These are phyloP conservation scores for Brachypodium distachyon DNA, from an alignment of 202 grass and related monocot species.

Conservation along the genomic window DNA sequence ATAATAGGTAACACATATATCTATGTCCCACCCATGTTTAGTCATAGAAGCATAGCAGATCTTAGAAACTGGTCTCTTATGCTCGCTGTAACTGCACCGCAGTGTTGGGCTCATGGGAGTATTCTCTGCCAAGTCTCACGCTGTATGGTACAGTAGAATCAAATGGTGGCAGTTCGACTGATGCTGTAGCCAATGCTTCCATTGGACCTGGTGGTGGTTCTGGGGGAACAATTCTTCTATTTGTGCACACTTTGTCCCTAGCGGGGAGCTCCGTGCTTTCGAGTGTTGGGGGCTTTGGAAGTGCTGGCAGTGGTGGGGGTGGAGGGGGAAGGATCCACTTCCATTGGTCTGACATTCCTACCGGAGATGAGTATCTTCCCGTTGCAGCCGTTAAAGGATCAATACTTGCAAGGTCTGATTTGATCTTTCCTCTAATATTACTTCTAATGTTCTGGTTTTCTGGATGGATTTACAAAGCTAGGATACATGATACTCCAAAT, in stretches of 20 bases:
- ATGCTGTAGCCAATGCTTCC: slow-evolving; percentile 31
- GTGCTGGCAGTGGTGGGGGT: slow-evolving; percentile 62
- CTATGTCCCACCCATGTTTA: not conserved
- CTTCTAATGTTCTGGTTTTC: not conserved
- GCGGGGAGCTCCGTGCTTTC: slow-evolving; percentile 65
- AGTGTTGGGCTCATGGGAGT: slow-evolving; percentile 98
- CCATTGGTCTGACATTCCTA: slow-evolving; percentile 91
- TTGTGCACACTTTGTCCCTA: slow-evolving; percentile 65
- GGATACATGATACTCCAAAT: not conserved
- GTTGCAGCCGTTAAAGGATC: slow-evolving; percentile 76
- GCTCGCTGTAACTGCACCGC: slow-evolving; percentile 21
- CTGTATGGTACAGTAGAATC: slow-evolving; percentile 81
- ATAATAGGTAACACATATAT: slow-evolving; percentile 69
- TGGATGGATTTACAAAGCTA: not conserved
- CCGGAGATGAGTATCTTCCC: slow-evolving; percentile 89
- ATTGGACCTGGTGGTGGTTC: slow-evolving; percentile 87
- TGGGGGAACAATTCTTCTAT: slow-evolving; percentile 93
- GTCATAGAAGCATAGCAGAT: not conserved
- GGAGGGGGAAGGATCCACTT: slow-evolving; percentile 96
- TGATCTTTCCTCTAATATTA: slow-evolving; percentile 19
- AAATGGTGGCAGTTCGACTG: slow-evolving; percentile 59
- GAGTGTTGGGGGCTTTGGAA: slow-evolving; percentile 69
- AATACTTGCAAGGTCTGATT: slow-evolving; percentile 66
- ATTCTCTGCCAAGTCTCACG: slow-evolving; percentile 60
- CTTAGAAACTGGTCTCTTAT: slow-evolving; percentile 2